Base-by-base conservation (phyloP, 352 stramenopile species). In the Phytophthora chlamydospora region DNA sequence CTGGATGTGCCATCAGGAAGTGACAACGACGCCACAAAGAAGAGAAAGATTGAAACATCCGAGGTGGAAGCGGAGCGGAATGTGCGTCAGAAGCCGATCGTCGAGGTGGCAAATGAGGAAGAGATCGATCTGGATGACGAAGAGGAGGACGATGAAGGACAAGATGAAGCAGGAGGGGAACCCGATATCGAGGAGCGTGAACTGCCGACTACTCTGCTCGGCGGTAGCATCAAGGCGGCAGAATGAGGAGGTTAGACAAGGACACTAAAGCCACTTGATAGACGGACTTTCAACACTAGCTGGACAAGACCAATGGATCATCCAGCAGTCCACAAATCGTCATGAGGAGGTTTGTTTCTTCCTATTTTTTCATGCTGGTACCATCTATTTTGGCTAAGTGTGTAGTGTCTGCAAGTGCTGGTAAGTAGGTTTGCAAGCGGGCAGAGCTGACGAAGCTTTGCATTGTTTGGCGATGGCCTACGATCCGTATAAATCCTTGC, bases 101-200 rank as follows among this genome's bases (percentile, higher is more conserved):
- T 95, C 21, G 76, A 86, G 29, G 75, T 92, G 44, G 50, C 64
- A 16, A 95, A 94, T 50, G 88, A 92, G 56, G 91, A 97, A 80
- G 94, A 98, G 56, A 98, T 98, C 57, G 91, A 98, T 44, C 73
- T 98, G 43, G 94, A 98, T 47, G 88, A 96, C 44, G 84, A 96
- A 58, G 84, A 85, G 10, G 73, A 88, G 1, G 78, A 88, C 14
- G 72, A 85, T 12, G 72, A 80, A 17, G 62, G 66, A 31, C 55
- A 64, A 24, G 41, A 55, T 27, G 54, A 35, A 24, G 31, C 42
- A 21, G 56, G 11, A 49, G 54, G 53, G 43, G 66, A 73, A 24
- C 27, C 49, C 2, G 70, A 85, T 6, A 66, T 89, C 36, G 81
- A 90, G 63, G 73, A 93, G 68, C 71, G 76, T 7, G 69, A 73